Evolutionary conservation across 345 rosid genomes (phyloP).

Genomic region (Aurinia saxatilis): DNA sequence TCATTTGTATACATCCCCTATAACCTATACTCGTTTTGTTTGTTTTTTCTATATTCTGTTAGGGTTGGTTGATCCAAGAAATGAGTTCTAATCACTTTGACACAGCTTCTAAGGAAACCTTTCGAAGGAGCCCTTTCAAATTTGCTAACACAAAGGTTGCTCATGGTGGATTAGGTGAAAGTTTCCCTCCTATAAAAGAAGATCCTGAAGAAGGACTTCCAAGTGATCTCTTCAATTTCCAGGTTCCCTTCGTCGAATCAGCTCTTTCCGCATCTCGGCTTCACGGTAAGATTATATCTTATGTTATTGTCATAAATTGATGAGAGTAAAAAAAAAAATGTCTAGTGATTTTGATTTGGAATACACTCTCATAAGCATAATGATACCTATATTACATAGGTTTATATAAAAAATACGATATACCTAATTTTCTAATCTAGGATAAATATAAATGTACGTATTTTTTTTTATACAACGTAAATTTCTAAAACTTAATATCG

Average conservation of each 20-base stretch:
- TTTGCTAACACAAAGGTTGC: conserved; percentile 17
- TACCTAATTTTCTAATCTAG: too few relatives aligned
- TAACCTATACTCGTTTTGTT: not conserved
- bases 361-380: too few relatives aligned
- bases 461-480: too few relatives aligned
- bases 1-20: not conserved
- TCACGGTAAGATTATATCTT: not conserved
- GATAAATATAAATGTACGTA: too few relatives aligned
- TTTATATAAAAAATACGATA: too few relatives aligned
- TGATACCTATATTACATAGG: too few relatives aligned
- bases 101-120: not conserved
- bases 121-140: conserved; percentile 21
- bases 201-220: conserved; percentile 10
- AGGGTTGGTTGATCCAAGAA: not conserved
- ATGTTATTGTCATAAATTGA: too few relatives aligned
- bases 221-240: not conserved
- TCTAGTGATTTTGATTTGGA: too few relatives aligned
- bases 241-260: conserved; percentile 10
- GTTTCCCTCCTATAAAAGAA: conserved; percentile 3
- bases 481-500: too few relatives aligned
- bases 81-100: conserved; percentile 16
- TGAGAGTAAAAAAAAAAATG: too few relatives aligned
- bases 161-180: conserved; percentile 13
- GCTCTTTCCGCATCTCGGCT: conserved; percentile 14
- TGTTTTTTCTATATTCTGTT: not conserved